Evolutionary conservation across 2,329 filamentous ascomycete species (phyloP), one percentile per base, ranked within the genome.

Genomic region (Calonectria crousiana): DNA sequence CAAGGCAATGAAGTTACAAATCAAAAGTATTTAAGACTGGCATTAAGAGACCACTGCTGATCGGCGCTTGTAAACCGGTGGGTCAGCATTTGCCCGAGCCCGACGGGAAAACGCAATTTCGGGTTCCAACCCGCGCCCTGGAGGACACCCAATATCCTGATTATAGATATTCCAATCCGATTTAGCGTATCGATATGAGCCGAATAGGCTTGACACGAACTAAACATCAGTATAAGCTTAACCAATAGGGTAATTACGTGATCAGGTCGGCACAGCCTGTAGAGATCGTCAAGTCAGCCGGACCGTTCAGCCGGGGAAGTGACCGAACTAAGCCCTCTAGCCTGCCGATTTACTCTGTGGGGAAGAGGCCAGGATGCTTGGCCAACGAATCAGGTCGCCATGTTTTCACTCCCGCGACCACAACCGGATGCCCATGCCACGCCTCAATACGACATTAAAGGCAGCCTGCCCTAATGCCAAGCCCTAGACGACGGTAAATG

Each of bases 21-120:
- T 47, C 10, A 47, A 47, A 23, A 10, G 1, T 6, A n/a, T 11
- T 6, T n/a, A 10, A 10, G 10, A 47, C 6, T 47, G 41, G 2
- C 8, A 23, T 47, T 47, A 47, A 47, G 11, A 23, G n/a, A 20
- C 8, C 20, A 23, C 6, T 14, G 6, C 8, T 47, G 23, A 28
- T 26, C 13, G 9, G 6, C 4, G 8, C 2, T 20, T 11, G 26
- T 6, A 28, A 62, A 30, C 34, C 26, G 34, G 56, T 62, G 56
- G 56, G 56, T 62, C 34, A 62, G 56, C 56, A 62, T 62, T 62
- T 62, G 56, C 56, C 56, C 56, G 56, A 62, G 56, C 18, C 56
- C 56, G 56, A 62, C 56, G 28, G 52, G 28, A 56, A 56, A n/a
- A 62, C n/a, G 28, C 38, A 16, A 32, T 49, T 18, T 65, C 60